Conservation (phyloP, 2,329 filamentous ascomycete species). For the Spiromastix sp. region DNA sequence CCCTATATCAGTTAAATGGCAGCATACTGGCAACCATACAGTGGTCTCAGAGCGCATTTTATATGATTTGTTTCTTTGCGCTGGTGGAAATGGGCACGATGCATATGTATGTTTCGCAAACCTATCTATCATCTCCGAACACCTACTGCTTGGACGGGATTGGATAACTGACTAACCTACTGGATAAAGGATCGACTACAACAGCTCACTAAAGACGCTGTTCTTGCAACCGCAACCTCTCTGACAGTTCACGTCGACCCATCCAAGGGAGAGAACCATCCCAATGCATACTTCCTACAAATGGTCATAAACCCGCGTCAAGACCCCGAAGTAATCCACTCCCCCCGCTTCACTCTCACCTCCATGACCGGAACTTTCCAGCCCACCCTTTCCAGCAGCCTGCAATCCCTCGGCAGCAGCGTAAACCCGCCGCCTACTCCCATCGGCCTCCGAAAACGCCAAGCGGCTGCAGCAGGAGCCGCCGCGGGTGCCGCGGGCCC, state of each 20-base stretch:
- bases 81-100: conserved; percentile 45
- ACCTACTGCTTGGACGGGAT: too few species aligned
- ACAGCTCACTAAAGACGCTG: conserved; percentile 27
- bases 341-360: conserved; percentile 52
- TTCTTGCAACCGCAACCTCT: conserved; percentile 30
- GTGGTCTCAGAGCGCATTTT: conserved; percentile 39
- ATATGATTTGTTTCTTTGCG: conserved; percentile 51
- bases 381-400: conserved; percentile 25
- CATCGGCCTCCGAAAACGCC: conserved; percentile 22
- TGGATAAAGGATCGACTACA: conserved; percentile 31
- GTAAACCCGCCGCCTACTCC: conserved; percentile 12
- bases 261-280: conserved; percentile 33
- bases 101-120: conserved; percentile 37
- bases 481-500: conserved; percentile 18
- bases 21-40: conserved; percentile 43
- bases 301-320: conserved; percentile 46
- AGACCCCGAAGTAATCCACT: conserved; percentile 49
- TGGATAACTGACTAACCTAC: conserved; percentile 5
- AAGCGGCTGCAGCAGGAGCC: conserved; percentile 19
- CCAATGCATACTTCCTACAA: conserved; percentile 51
- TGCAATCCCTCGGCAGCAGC: conserved; percentile 27
- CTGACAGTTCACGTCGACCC: conserved; percentile 37
- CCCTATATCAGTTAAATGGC: conserved; percentile 46
- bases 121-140: conserved; percentile 2
- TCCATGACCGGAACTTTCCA: conserved; percentile 54